Base-by-base conservation (phyloP, 2,329 filamentous ascomycete species). In the Diaporthe eres region DNA sequence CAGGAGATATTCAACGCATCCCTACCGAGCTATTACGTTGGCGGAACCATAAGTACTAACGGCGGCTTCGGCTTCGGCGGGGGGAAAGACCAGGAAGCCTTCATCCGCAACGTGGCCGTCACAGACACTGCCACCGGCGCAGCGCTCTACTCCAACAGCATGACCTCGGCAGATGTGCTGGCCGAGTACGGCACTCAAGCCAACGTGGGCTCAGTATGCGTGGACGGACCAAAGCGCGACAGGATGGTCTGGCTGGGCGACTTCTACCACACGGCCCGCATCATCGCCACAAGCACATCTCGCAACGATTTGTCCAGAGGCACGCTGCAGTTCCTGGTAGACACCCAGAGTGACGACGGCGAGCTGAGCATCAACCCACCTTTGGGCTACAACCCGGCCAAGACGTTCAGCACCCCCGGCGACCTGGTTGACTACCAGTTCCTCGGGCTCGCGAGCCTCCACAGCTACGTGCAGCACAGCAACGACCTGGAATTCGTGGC, bases 221-320 rank as follows among this genome's bases (percentile, higher is more conserved):
- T 86, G 1, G 85, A 87, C 74, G 84, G 85, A 3, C 81, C 83
- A 0, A 87, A 86, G 75, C 80, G 85, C 8, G 85, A 87, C 75
- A 80, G 85, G 0, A 79, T 85, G 1, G 80, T 86, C 7, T 87
- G 85, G 85, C 80, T 82, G 4, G 85, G 85, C 7, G 85, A 87
- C 74, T 86, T 86, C 72, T 83, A 83, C 55, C 85, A 87, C 77
- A 86, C 86, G 0, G 79, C 82, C 1, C 80, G 82, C 15, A 81
- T 86, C 25, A 78, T 86, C 15, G 80, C 79, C 0, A 79, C 80
- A 1, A 84, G 81, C 10, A 87, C 85, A 1, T 78, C 80, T 15
- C 81, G 83, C 6, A 80, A 76, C n/a, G 84, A 86, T 34, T 79
- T 83, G 25, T 76, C 84, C 3, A 68, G 81, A 0, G 84, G 84